Evolutionary conservation across 2,329 filamentous ascomycete species (phyloP).

Genomic region (Aspergillus amoenus): DNA sequence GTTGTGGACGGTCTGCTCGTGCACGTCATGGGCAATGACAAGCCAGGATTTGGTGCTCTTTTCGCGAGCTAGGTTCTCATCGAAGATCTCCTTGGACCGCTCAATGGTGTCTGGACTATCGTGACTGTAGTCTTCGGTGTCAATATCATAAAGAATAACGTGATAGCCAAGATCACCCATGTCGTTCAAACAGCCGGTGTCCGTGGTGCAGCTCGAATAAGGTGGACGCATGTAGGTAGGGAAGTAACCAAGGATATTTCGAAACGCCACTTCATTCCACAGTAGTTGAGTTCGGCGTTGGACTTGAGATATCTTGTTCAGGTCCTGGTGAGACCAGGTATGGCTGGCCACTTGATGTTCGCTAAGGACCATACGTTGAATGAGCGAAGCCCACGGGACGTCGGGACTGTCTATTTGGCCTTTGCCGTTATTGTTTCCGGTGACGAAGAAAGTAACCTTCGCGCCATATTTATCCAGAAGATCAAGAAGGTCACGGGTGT

Average conservation of each 20-base stretch:
- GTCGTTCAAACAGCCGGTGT: slow-evolving; percentile 42
- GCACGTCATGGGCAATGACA: slow-evolving; percentile 44
- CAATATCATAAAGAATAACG: slow-evolving; percentile 47
- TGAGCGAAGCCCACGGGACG: slow-evolving; percentile 39
- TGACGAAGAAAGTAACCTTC: slow-evolving; percentile 69
- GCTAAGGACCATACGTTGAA: slow-evolving; percentile 43
- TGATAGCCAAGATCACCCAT: slow-evolving; percentile 51
- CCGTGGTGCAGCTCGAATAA: slow-evolving; percentile 42
- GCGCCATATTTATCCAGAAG: slow-evolving; percentile 59
- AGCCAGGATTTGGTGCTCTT: slow-evolving; percentile 36
- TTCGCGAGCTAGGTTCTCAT: slow-evolving; percentile 29
- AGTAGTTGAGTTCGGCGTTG: slow-evolving; percentile 45
- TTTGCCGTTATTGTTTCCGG: slow-evolving; percentile 48
- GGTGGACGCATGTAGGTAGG: slow-evolving; percentile 57
- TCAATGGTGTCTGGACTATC: slow-evolving; percentile 39
- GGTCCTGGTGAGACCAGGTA: slow-evolving; percentile 52
- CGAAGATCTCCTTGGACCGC: slow-evolving; percentile 41
- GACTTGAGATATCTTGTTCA: slow-evolving; percentile 39
- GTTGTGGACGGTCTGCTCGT: slow-evolving; percentile 44
- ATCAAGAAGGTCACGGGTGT: slow-evolving; percentile 62
- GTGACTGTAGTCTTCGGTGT: slow-evolving; percentile 49
- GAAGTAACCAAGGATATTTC: slow-evolving; percentile 49
- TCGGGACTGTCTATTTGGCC: slow-evolving; percentile 44
- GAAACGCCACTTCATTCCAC: slow-evolving; percentile 49
- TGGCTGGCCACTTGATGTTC: slow-evolving; percentile 55